Percentiles rank a stretch among this genome's conserved stretches.
These are phyloP conservation scores for Cryphonectria japonica DNA, from an alignment of 2,329 filamentous ascomycete species.

Conservation along the genomic window DNA sequence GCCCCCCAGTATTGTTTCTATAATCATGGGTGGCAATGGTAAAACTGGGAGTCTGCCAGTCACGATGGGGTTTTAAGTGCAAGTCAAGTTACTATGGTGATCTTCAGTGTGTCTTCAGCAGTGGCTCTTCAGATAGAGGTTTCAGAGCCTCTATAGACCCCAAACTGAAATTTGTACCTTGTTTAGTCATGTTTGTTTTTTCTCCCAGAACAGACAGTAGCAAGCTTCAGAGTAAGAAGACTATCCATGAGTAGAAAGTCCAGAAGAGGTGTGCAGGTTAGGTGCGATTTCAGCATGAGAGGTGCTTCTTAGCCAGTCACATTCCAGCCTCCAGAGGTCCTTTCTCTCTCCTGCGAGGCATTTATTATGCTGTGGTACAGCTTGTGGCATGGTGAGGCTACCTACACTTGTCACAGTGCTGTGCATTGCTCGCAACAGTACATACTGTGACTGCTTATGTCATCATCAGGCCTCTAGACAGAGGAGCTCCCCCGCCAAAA, in stretches of 20 bases:
- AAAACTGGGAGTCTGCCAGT: not conserved
- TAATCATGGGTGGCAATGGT: not conserved
- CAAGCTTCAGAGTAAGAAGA: too few species aligned
- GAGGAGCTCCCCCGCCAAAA: not conserved
- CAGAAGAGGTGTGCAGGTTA: not conserved
- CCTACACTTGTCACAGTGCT: not conserved
- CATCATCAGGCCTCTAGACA: not conserved
- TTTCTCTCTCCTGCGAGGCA: too few species aligned
- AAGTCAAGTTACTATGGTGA: not conserved
- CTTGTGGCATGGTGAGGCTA: not conserved
- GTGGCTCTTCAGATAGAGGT: not conserved
- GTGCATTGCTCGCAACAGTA: not conserved
- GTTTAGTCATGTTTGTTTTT: not conserved
- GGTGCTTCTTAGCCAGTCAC: too few species aligned
- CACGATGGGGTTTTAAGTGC: not conserved
- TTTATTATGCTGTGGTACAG: too few species aligned
- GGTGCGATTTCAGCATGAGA: too few species aligned
- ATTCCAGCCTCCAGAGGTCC: too few species aligned
- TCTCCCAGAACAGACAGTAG: too few species aligned
- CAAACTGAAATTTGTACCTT: not conserved
- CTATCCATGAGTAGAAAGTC: not conserved
- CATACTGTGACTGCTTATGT: not conserved
- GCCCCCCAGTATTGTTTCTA: not conserved
- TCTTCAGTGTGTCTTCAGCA: not conserved
- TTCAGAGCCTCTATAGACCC: not conserved